A percentile compares a stretch with the other conserved stretches of the same genome.
phyloP scores from a whole-genome alignment of 306 rosid genomes.

The Astragalus membranaceus region DNA sequence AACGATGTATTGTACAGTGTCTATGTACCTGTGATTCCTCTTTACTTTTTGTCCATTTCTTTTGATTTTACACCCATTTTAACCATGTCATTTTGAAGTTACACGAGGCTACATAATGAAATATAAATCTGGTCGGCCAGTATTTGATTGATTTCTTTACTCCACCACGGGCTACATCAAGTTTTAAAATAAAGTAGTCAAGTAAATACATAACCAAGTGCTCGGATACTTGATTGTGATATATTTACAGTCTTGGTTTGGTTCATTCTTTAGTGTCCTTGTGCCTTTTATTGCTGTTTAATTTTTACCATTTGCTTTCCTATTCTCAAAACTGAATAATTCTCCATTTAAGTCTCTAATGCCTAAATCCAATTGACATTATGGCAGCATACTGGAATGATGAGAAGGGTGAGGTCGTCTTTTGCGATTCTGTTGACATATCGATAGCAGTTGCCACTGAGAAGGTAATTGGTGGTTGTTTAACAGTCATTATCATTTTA shows the following conservation, averaged over 20 bases:
- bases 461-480: constrained; percentile 53
- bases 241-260: background rate
- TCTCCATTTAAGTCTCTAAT: constrained; percentile 14
- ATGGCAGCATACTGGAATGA: constrained; percentile 81
- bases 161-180: background rate
- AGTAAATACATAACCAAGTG: background rate
- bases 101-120: background rate
- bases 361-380: constrained; percentile 17
- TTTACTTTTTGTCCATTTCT: no score
- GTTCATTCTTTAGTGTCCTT: background rate
- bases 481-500: constrained; percentile 12
- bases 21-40: no score
- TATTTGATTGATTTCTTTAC: background rate
- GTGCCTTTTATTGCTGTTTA: constrained; percentile 2
- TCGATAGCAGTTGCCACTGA: constrained; percentile 97
- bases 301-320: background rate
- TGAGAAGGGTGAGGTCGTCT: constrained; percentile 61
- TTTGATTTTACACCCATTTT: background rate
- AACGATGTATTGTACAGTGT: no score
- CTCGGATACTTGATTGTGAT: background rate
- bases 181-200: background rate
- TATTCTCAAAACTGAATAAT: background rate
- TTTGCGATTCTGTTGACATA: constrained; percentile 69
- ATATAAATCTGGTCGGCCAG: background rate
- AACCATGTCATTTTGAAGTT: background rate